phyloP scores from a whole-genome alignment of 1,284 basidiomycete species.

The Malassezia yamatoensis region DNA sequence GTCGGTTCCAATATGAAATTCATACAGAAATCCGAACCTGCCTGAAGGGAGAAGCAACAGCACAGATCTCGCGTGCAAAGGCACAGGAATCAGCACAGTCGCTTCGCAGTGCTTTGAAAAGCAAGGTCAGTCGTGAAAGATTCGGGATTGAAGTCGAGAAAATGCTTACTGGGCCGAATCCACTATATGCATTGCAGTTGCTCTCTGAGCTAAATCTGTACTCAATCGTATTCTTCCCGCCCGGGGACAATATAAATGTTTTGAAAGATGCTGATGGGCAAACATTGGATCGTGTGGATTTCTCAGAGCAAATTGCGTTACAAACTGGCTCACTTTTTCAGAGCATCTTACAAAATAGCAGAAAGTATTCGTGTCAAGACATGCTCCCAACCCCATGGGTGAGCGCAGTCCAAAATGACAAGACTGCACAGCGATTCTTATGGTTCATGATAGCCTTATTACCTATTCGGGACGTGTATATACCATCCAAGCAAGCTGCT shows the following conservation, averaged over 20 bases:
- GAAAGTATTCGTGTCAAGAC: conserved; percentile 18
- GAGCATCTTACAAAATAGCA: conserved; percentile 14
- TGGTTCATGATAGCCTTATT: conserved; percentile 29
- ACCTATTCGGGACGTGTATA: conserved; percentile 21
- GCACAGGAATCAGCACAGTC: conserved; percentile 34
- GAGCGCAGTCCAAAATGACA: conserved; percentile 6
- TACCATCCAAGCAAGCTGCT: conserved; percentile 32
- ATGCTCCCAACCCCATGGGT: conserved; percentile 20
- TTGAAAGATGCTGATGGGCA: neutral
- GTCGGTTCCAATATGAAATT: conserved; percentile 72
- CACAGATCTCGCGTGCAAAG: conserved; percentile 2
- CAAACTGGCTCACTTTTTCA: conserved; percentile 5
- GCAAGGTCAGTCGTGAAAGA: conserved; percentile 44
- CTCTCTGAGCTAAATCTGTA: conserved; percentile 33
- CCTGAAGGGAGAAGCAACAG: conserved; percentile 16
- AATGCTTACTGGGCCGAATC: conserved; percentile 44
- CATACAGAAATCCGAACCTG: conserved; percentile 57
- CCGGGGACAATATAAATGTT: neutral
- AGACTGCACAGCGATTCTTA: conserved; percentile 18
- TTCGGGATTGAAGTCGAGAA: conserved; percentile 48
- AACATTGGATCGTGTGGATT: neutral
- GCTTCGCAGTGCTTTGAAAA: conserved; percentile 51
- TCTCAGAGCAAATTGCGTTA: conserved; percentile 11
- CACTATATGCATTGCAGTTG: conserved; percentile 29
- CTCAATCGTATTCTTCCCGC: conserved; percentile 31